These are phyloP conservation scores for Extremus antarcticus DNA, from an alignment of 495 filamentous ascomycete genomes.

Conservation along the genomic window DNA sequence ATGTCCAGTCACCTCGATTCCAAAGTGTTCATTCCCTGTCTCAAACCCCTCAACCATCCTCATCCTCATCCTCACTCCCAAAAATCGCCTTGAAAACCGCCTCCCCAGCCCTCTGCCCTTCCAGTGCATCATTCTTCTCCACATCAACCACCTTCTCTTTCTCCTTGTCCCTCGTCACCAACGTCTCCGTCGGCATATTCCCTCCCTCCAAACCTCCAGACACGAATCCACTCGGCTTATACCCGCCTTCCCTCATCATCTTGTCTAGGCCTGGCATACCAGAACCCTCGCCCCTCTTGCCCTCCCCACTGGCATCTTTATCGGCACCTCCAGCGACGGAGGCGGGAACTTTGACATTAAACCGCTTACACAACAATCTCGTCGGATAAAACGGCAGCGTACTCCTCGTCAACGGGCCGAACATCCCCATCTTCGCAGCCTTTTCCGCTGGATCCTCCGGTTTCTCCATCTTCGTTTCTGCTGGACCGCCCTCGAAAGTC, in stretches of 20 bases:
- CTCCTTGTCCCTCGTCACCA: background rate
- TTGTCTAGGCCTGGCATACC: conserved; percentile 40
- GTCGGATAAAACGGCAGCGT: conserved; percentile 67
- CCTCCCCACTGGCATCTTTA: conserved; percentile 36
- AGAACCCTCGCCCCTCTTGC: conserved; percentile 22
- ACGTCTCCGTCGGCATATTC: conserved; percentile 1
- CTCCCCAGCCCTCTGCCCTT: conserved; percentile 68
- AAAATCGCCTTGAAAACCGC: conserved; percentile 93
- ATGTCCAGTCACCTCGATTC: no score
- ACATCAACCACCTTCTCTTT: conserved; percentile 48
- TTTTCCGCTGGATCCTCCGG: conserved; percentile 69
- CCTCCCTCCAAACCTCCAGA: conserved; percentile 10
- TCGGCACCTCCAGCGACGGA: conserved; percentile 52
- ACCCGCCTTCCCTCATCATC: conserved; percentile 39
- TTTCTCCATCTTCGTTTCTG: conserved; percentile 46
- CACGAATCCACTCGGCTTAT: conserved; percentile 6
- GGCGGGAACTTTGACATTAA: conserved; percentile 67
- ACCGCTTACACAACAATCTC: conserved; percentile 81
- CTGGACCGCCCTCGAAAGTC: no score
- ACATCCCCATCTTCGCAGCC: conserved; percentile 89
- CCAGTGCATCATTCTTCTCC: conserved; percentile 76
- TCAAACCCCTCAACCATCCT: background rate
- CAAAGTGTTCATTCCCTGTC: no score
- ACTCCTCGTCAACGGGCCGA: conserved; percentile 72
- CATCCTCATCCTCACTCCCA: conserved; percentile 71